A percentile compares a stretch with the other conserved stretches of the same genome.
These are phyloP conservation scores for Warburgia ugandensis DNA, from an alignment of 164 flowering plant genomes.

Conservation along the genomic window DNA sequence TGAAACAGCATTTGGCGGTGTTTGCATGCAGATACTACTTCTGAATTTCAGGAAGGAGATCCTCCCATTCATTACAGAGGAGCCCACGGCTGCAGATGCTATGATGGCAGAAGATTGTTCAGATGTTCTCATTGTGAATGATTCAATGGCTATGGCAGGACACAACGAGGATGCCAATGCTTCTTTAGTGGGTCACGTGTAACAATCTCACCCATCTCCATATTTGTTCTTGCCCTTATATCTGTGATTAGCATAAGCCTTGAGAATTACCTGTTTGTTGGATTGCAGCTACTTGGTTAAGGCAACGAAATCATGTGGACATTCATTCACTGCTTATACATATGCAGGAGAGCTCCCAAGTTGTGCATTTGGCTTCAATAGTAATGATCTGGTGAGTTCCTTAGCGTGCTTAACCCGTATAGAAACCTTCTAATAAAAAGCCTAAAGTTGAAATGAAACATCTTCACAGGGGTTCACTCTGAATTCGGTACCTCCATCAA, in stretches of 20 bases:
- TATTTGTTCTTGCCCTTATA: too few species aligned
- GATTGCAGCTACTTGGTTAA: slow-evolving; percentile 60
- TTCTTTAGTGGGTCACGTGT: too few species aligned
- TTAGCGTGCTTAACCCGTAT: neutral
- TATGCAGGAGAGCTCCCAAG: slow-evolving; percentile 92
- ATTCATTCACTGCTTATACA: slow-evolving; percentile 62
- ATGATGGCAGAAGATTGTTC: too few species aligned
- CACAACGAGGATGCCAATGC: too few species aligned
- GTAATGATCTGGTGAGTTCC: slow-evolving; percentile 50
- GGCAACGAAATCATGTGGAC: slow-evolving; percentile 42
- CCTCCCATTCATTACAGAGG: slow-evolving; percentile 53
- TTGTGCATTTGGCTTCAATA: slow-evolving; percentile 87
- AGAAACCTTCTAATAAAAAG: too few species aligned
- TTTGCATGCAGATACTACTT: slow-evolving; percentile 63
- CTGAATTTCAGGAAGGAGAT: slow-evolving; percentile 85
- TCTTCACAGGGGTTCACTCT: slow-evolving; percentile 62
- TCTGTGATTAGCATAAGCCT: neutral
- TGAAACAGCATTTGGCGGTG: too few species aligned
- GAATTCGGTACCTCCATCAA: slow-evolving; percentile 67
- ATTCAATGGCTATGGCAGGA: too few species aligned
- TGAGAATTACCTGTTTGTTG: neutral
- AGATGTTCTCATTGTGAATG: too few species aligned
- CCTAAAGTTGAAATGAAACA: too few species aligned
- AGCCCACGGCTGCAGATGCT: too few species aligned
- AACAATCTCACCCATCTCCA: slow-evolving; percentile 9